Conservation (phyloP, 1,284 basidiomycete species). For the Ceratobasidium sp. region DNA sequence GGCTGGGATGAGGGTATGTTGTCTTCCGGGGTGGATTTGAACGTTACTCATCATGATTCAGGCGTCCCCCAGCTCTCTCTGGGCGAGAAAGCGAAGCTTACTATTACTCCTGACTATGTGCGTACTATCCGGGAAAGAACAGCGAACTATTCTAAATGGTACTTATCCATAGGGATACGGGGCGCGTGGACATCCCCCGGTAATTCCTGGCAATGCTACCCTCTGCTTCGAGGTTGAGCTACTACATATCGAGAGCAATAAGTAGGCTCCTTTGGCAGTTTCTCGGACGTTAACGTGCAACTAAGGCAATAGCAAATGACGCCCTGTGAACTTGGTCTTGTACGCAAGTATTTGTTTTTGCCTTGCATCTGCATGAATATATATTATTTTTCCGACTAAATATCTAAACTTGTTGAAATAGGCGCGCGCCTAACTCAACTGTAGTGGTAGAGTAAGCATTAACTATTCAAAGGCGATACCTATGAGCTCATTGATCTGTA, state of each 20-base stretch:
- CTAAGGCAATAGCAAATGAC: background rate
- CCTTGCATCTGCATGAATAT: background rate
- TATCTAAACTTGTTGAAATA: too few relatives aligned
- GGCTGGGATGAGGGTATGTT: conserved; percentile 91
- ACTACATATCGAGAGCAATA: conserved; percentile 43
- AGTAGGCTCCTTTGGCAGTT: conserved; percentile 15
- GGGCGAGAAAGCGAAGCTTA: conserved; percentile 81
- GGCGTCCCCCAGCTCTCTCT: conserved; percentile 81
- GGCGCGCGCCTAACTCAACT: too few relatives aligned
- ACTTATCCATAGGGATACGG: conserved; percentile 49
- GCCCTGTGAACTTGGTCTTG: background rate
- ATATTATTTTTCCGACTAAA: too few relatives aligned
- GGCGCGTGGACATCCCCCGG: conserved; percentile 42
- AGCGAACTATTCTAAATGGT: background rate
- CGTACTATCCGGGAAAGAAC: conserved; percentile 53
- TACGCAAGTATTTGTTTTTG: background rate
- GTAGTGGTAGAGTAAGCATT: too few relatives aligned
- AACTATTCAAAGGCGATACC: too few relatives aligned
- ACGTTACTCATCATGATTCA: conserved; percentile 53
- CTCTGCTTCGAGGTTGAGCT: conserved; percentile 53
- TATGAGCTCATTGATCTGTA: too few relatives aligned
- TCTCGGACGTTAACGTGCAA: background rate
- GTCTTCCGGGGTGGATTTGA: background rate
- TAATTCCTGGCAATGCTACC: conserved; percentile 52
- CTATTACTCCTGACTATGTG: conserved; percentile 76